Evolutionary conservation across 805 yeast genomes (phyloP).

Genomic region (Candida arabinofermentans): DNA sequence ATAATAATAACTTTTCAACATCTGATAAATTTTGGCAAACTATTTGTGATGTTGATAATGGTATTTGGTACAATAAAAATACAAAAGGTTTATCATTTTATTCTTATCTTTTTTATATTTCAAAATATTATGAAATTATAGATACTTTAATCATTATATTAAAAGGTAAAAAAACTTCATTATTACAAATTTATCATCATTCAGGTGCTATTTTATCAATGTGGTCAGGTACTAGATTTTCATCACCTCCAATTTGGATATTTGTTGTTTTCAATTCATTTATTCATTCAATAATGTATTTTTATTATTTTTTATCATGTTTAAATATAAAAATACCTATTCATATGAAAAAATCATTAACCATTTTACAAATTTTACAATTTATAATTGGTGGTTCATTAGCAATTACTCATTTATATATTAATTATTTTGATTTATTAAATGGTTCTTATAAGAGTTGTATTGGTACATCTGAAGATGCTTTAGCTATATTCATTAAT

Average conservation of each 20-base stretch:
- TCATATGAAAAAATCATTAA: constrained; percentile 52
- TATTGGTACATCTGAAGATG: constrained; percentile 54
- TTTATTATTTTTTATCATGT: constrained; percentile 60
- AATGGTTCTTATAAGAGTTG: constrained; percentile 44
- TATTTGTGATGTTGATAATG: constrained; percentile 55
- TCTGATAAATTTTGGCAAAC: constrained; percentile 54
- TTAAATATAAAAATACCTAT: constrained; percentile 55
- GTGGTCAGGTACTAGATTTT: constrained; percentile 74
- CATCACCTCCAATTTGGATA: constrained; percentile 76
- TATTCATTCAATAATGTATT: constrained; percentile 72
- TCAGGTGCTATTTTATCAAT: constrained; percentile 77
- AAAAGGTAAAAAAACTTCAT: constrained; percentile 63
- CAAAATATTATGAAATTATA: constrained; percentile 67
- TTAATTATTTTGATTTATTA: constrained; percentile 50
- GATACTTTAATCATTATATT: constrained; percentile 65
- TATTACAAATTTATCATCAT: constrained; percentile 72
- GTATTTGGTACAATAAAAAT: constrained; percentile 43
- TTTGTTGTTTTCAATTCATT: constrained; percentile 78
- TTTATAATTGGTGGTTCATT: constrained; percentile 65
- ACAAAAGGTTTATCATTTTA: constrained; percentile 47
- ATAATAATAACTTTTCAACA: constrained; percentile 9
- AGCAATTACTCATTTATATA: constrained; percentile 61
- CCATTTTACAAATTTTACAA: constrained; percentile 66
- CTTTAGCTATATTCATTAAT: constrained; percentile 58
- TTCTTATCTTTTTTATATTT: constrained; percentile 64